Base-by-base conservation (phyloP, 805 yeast genomes). In the Jamesozyma rosinii region DNA sequence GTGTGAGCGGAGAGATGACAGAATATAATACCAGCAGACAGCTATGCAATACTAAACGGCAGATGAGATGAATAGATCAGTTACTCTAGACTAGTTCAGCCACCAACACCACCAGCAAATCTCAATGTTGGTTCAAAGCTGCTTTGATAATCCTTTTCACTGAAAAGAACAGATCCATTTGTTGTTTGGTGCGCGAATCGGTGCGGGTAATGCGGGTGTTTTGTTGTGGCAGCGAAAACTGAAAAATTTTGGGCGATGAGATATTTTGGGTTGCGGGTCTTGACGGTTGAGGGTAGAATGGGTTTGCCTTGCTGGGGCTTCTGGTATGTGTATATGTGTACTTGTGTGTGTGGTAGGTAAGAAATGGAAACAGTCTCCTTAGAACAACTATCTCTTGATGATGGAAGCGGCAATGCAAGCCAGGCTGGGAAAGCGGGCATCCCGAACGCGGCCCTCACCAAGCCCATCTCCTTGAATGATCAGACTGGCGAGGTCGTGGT, bases 401-500 rank as follows among this genome's bases (percentile, higher is more conserved):
- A 18, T 34, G 26, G 27, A 18, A 24, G 6, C 6, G 11, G 11
- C 29, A 24, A 11, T 24, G 29, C 29, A 24, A 24, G 11, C 6
- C 29, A 24, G n/a, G 18, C 9, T 5, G 43, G 43, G 13, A 39
- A 26, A 15, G 35, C 26, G 11, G 43, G 43, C n/a, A 24, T 35
- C 8, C 43, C 44, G 33, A 37, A 49, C 27, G 52, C 48, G 24
- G 45, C 55, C 3, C 46, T 54, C 14, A 55, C 57, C 1, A 58
- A 54, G 40, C 59, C 64, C 3, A 43, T 57, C 2, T 42, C 58
- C 14, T 34, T 58, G 17, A 47, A 59, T 41, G 56, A 55, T 13
- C 35, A 20, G 5, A 59, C 64, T 3, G 74, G 76, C 1, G 70
- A 68, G 48, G 74, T 73, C 2, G 47, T 63, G 2, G 75, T 73